phyloP scores from a whole-genome alignment of 73 alveolate genomes.

The Tetrahymena malaccensis region DNA sequence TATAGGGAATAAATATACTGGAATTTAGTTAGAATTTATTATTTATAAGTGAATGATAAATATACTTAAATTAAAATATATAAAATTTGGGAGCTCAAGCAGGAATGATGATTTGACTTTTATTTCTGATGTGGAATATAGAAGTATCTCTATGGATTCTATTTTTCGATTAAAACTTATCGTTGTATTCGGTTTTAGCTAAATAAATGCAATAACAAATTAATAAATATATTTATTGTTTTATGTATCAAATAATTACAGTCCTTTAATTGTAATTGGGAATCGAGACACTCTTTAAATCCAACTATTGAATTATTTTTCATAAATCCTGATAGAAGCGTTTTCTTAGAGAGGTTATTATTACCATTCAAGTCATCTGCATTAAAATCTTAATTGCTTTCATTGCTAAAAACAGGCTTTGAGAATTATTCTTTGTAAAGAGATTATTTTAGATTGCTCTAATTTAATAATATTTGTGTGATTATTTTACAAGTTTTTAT shows the following conservation, averaged over 20 bases:
- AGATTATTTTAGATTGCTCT: background rate
- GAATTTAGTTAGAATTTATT: background rate
- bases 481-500: background rate
- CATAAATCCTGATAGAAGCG: background rate
- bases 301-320: background rate
- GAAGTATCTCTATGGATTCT: background rate
- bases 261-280: background rate
- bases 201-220: background rate
- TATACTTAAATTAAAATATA: background rate
- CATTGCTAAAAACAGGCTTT: background rate
- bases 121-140: background rate
- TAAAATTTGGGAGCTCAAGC: background rate
- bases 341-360: background rate
- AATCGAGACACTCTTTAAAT: background rate
- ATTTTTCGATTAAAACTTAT: background rate
- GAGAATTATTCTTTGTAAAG: background rate
- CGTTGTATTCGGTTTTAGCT: background rate
- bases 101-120: background rate
- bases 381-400: background rate
- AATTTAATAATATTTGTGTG: background rate
- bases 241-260: background rate
- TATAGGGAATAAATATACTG: background rate
- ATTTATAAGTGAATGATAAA: no score
- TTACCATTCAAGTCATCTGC: background rate
- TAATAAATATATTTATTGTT: background rate